Conservation (phyloP, 768 basidiomycete genomes). For the Leccinum subtestaceum region DNA sequence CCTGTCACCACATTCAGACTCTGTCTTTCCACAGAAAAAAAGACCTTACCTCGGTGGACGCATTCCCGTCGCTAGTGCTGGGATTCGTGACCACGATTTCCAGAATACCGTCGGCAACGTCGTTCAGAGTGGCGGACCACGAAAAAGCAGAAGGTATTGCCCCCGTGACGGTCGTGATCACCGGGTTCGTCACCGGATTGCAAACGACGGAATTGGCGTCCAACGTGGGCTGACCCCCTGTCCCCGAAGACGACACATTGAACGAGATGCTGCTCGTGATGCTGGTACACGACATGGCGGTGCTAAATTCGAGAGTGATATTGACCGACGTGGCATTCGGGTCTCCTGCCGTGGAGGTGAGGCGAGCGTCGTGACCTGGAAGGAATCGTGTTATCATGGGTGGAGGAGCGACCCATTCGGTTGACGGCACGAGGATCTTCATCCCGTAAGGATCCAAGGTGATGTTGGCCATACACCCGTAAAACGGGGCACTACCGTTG, state of each 20-base stretch:
- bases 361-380: conserved; percentile 85
- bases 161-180: conserved; percentile 49
- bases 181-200: conserved; percentile 44
- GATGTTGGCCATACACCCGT: conserved; percentile 69
- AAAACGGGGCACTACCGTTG: conserved; percentile 57
- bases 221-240: conserved; percentile 55
- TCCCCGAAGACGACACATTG: conserved; percentile 66
- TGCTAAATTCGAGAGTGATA: conserved; percentile 78
- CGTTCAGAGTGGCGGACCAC: conserved; percentile 71
- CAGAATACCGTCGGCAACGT: conserved; percentile 82
- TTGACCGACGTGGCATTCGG: conserved; percentile 56
- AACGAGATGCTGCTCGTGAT: conserved; percentile 64
- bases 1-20: conserved; percentile 33
- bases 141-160: conserved; percentile 59
- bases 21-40: background rate
- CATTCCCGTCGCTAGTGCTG: conserved; percentile 37
- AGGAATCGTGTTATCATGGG: conserved; percentile 76
- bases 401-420: conserved; percentile 65
- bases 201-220: conserved; percentile 46
- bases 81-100: conserved; percentile 67
- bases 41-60: conserved; percentile 54
- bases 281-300: conserved; percentile 67
- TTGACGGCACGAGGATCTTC: conserved; percentile 72
- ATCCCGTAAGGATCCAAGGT: conserved; percentile 74
- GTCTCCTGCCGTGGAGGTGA: conserved; percentile 39